A percentile compares a stretch with the other conserved stretches of the same genome.
phyloP scores from a whole-genome alignment of 352 stramenopile genomes.

The Globisporangium heterothallicum region DNA sequence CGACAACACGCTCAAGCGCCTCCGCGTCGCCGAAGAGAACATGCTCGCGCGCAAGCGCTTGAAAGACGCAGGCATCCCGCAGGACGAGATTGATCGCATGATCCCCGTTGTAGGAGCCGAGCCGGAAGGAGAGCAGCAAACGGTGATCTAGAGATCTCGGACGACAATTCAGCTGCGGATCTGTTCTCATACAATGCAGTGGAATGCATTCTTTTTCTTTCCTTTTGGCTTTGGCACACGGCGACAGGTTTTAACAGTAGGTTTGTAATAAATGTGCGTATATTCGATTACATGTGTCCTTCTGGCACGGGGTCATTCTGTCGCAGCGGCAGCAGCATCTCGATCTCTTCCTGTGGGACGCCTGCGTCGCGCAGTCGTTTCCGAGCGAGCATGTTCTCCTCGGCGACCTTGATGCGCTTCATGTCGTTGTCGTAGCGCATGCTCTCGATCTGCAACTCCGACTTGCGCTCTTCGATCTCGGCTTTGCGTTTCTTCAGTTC shows the following conservation, averaged over 20 bases:
- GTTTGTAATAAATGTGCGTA: background rate
- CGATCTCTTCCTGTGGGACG: conserved; percentile 16
- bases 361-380: conserved; percentile 40
- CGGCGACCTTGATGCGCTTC: conserved; percentile 12
- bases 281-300: conserved; percentile 4
- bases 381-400: conserved; percentile 30
- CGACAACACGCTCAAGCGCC: conserved; percentile 15
- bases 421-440: conserved; percentile 20
- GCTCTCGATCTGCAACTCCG: conserved; percentile 15
- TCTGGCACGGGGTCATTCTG: background rate
- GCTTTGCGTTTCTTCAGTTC: conserved; percentile 14
- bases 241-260: too few relatives aligned
- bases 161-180: too few relatives aligned
- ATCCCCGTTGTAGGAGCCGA: conserved; percentile 3
- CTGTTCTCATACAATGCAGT: too few relatives aligned
- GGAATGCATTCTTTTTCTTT: too few relatives aligned
- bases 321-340: conserved; percentile 14
- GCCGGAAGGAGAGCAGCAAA: background rate
- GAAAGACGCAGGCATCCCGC: conserved; percentile 24
- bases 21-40: conserved; percentile 14
- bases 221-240: too few relatives aligned
- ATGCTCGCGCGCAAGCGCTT: conserved; percentile 37
- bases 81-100: conserved; percentile 14
- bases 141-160: background rate
- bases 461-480: conserved; percentile 14